phyloP scores from a whole-genome alignment of 2,329 filamentous ascomycete species.

The Gnomoniopsis sp. region DNA sequence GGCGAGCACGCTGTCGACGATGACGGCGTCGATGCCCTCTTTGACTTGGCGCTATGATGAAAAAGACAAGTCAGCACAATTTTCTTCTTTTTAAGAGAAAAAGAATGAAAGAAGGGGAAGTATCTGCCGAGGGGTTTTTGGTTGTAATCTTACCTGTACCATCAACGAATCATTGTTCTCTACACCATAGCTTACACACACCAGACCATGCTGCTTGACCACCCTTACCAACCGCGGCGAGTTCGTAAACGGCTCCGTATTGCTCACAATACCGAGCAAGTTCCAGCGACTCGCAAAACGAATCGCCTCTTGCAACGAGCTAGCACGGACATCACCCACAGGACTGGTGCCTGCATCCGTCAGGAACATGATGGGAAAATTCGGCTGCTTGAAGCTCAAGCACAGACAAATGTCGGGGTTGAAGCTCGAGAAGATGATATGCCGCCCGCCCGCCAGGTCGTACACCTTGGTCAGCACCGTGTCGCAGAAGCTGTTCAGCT shows the following conservation, averaged over 20 bases:
- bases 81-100: not conserved
- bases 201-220: slow-evolving; percentile 88
- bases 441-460: slow-evolving; percentile 74
- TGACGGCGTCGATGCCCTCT: slow-evolving; percentile 95
- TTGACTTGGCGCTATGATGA: slow-evolving; percentile 74
- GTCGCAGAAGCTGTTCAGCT: slow-evolving; percentile 95
- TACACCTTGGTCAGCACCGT: slow-evolving; percentile 89
- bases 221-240: slow-evolving; percentile 86
- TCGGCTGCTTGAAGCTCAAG: slow-evolving; percentile 94
- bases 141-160: slow-evolving; percentile 74
- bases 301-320: slow-evolving; percentile 90
- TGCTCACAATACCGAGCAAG: slow-evolving; percentile 82
- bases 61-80: not conserved
- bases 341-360: slow-evolving; percentile 79
- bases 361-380: slow-evolving; percentile 91
- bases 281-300: slow-evolving; percentile 96
- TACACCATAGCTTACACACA: slow-evolving; percentile 92
- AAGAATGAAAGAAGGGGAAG: no score
- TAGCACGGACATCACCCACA: slow-evolving; percentile 86
- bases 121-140: no score
- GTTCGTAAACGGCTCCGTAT: slow-evolving; percentile 83
- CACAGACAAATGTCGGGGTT: slow-evolving; percentile 96
- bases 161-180: slow-evolving; percentile 84
- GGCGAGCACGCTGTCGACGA: slow-evolving; percentile 90
- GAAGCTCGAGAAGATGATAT: slow-evolving; percentile 96